Evolutionary conservation across 768 basidiomycete species (phyloP).

Genomic region (Termitomyces sp.): DNA sequence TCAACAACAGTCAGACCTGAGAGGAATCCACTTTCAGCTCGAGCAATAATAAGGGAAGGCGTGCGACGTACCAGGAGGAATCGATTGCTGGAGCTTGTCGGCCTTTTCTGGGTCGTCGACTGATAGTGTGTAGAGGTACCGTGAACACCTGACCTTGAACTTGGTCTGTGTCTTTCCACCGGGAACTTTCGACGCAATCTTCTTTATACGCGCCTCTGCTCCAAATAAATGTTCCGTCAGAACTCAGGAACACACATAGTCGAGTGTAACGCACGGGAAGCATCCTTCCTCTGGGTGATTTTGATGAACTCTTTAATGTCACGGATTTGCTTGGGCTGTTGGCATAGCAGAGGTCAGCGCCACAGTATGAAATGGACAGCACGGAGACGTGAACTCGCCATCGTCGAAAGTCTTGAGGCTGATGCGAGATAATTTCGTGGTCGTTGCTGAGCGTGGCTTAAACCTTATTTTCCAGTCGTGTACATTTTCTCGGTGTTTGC

Average conservation of each 20-base stretch:
- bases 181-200: conserved; percentile 65
- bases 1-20: conserved; percentile 90
- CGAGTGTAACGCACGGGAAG: conserved; percentile 65
- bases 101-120: conserved; percentile 98
- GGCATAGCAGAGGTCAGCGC: neutral
- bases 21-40: neutral
- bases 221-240: neutral
- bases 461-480: conserved; percentile 29
- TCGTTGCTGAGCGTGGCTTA: conserved; percentile 25
- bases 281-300: conserved; percentile 96
- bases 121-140: conserved; percentile 96
- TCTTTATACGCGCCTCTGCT: conserved; percentile 97
- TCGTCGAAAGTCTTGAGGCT: conserved; percentile 37
- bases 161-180: conserved; percentile 84
- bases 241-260: conserved; percentile 1
- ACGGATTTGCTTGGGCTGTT: conserved; percentile 92
- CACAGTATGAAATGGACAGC: neutral
- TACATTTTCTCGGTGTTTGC: conserved; percentile 23
- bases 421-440: conserved; percentile 18
- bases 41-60: neutral
- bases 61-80: conserved; percentile 86
- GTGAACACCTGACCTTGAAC: conserved; percentile 97
- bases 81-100: conserved; percentile 91
- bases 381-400: conserved; percentile 28
- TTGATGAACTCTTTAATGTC: conserved; percentile 99